Conservation (phyloP, 257 asterid species). For the Solanum ossicruentum region DNA sequence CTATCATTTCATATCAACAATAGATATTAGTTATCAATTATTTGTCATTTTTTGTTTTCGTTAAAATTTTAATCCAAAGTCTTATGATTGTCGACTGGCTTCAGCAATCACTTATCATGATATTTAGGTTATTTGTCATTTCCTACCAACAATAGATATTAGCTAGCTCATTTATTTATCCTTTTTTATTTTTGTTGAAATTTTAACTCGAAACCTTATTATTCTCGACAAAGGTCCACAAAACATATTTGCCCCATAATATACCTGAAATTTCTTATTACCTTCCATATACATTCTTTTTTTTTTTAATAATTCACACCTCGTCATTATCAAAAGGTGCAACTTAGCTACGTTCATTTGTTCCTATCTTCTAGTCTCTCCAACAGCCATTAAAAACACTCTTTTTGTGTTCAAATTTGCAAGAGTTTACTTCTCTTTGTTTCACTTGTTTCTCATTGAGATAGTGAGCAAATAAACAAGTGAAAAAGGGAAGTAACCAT, state of each 20-base stretch:
- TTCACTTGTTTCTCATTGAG: neutral
- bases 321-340: conserved; percentile 51
- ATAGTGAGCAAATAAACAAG: neutral
- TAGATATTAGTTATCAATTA: too few relatives aligned
- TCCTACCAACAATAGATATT: too few relatives aligned
- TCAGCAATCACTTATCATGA: too few relatives aligned
- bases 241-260: neutral
- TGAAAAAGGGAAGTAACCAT: conserved; percentile 7
- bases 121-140: too few relatives aligned
- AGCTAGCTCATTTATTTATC: too few relatives aligned
- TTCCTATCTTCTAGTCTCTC: neutral
- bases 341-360: conserved; percentile 27
- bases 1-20: too few relatives aligned
- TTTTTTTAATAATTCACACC: neutral
- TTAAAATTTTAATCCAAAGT: too few relatives aligned
- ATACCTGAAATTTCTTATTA: neutral
- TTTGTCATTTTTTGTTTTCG: too few relatives aligned
- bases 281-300: neutral
- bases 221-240: neutral
- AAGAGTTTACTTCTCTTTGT: neutral
- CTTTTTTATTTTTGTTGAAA: neutral
- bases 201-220: neutral
- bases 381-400: neutral
- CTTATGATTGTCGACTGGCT: too few relatives aligned
- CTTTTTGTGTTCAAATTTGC: neutral